A percentile compares a stretch with the other conserved stretches of the same genome.
phyloP scores from a whole-genome alignment of 2,329 filamentous ascomycete species.

The Microdochium bolleyi region DNA sequence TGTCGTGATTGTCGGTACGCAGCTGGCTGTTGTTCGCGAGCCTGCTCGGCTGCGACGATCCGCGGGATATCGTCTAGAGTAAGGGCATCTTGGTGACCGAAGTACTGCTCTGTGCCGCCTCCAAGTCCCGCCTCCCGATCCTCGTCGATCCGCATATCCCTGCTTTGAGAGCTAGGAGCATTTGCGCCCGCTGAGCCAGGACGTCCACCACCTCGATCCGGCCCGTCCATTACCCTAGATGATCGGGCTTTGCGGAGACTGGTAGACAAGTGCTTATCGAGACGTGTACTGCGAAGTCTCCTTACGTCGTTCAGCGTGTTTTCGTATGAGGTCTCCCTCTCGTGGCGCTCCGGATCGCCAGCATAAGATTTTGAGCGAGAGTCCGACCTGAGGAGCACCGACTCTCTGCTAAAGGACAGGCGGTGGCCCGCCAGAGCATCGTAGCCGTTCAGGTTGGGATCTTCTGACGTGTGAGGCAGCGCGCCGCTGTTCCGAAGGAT shows the following conservation, averaged over 20 bases:
- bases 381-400: conserved; percentile 52
- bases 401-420: conserved; percentile 36
- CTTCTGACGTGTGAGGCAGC: conserved; percentile 67
- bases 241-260: conserved; percentile 86
- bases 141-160: conserved; percentile 68
- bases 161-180: conserved; percentile 38
- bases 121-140: conserved; percentile 65
- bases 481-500: conserved; percentile 80
- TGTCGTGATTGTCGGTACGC: conserved; percentile 69
- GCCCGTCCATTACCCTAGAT: conserved; percentile 86
- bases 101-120: conserved; percentile 69
- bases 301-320: conserved; percentile 94
- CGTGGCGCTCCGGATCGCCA: conserved; percentile 52
- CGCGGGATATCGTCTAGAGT: conserved; percentile 94
- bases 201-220: conserved; percentile 58
- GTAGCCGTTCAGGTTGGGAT: conserved; percentile 59
- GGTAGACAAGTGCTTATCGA: conserved; percentile 90
- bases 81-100: conserved; percentile 83
- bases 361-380: conserved; percentile 68
- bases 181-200: conserved; percentile 66
- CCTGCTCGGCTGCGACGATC: conserved; percentile 92
- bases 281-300: conserved; percentile 80
- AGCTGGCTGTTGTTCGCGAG: conserved; percentile 79
- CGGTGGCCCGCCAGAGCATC: conserved; percentile 59
- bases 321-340: conserved; percentile 75